Evolutionary conservation across 495 filamentous ascomycete species (phyloP).

Genomic region (Usnea hakonensis): DNA sequence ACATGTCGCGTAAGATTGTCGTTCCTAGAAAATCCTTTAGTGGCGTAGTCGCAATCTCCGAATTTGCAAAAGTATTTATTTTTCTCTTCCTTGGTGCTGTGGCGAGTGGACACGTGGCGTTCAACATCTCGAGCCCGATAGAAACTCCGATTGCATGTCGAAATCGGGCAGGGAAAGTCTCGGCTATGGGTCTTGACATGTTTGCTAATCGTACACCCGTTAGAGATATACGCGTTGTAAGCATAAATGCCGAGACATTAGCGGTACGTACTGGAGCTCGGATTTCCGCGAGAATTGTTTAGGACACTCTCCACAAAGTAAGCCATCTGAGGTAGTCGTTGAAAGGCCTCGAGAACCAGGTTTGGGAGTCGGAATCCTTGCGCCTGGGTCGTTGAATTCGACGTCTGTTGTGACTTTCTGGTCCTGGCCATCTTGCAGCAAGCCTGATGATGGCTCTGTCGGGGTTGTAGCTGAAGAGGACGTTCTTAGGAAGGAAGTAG

Average conservation of each 20-base stretch:
- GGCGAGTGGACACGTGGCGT: slow-evolving; percentile 3
- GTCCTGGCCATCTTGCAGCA: not conserved
- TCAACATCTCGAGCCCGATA: slow-evolving; percentile 1
- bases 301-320: not conserved
- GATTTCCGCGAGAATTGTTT: not conserved
- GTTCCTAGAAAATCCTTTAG: slow-evolving; percentile 1
- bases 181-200: slow-evolving; percentile 9
- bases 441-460: not conserved
- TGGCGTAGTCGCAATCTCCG: not conserved
- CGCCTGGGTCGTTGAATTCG: not conserved
- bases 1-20: slow-evolving; percentile 10
- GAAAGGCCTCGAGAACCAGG: not conserved
- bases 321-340: not conserved
- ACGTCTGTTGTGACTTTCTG: not conserved
- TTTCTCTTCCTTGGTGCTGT: not conserved
- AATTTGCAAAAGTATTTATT: not conserved
- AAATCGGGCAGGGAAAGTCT: not conserved
- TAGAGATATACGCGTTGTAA: not conserved
- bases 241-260: too few species aligned
- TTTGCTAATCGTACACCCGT: slow-evolving; percentile 2
- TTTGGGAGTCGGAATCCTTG: not conserved
- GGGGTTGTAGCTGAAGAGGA: not conserved
- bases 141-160: not conserved
- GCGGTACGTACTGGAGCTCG: slow-evolving; percentile 7
- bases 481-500: not conserved